These are phyloP conservation scores for Saccharomycopsis amapae DNA, from an alignment of 805 yeast genomes.

Conservation along the genomic window DNA sequence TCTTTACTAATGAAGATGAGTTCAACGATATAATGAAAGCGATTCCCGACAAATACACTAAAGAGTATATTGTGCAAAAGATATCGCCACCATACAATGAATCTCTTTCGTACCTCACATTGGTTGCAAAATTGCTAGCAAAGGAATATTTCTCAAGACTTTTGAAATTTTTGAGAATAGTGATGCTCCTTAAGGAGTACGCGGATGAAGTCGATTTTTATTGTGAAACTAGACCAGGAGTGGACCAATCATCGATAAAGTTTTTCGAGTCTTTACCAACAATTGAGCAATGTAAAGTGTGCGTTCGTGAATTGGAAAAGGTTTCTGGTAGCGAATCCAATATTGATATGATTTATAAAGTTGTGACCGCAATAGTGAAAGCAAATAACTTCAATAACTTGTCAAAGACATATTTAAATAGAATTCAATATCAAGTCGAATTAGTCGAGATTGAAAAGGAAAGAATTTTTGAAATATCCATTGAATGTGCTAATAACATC, in stretches of 20 bases:
- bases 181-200: slow-evolving; percentile 13
- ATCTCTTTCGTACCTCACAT: slow-evolving; percentile 2
- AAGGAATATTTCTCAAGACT: slow-evolving; percentile 19
- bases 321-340: slow-evolving; percentile 18
- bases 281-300: slow-evolving; percentile 17
- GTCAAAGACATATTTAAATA: slow-evolving; percentile 17
- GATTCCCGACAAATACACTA: slow-evolving; percentile 14
- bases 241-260: neutral
- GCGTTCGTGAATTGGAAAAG: slow-evolving; percentile 17
- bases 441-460: slow-evolving; percentile 21
- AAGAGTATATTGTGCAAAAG: slow-evolving; percentile 5
- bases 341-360: slow-evolving; percentile 20
- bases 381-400: slow-evolving; percentile 23
- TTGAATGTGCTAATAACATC: slow-evolving; percentile 15
- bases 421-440: slow-evolving; percentile 18
- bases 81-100: slow-evolving; percentile 13
- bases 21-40: slow-evolving; percentile 23
- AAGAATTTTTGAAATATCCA: slow-evolving; percentile 14
- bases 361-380: slow-evolving; percentile 14
- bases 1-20: slow-evolving; percentile 26
- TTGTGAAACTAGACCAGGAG: neutral
- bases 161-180: slow-evolving; percentile 12
- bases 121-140: slow-evolving; percentile 11
- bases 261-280: slow-evolving; percentile 16
- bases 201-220: slow-evolving; percentile 19